Evolutionary conservation across 1,284 basidiomycete species (phyloP), one percentile per base, ranked within the genome.

Genomic region (Boletus sp.): DNA sequence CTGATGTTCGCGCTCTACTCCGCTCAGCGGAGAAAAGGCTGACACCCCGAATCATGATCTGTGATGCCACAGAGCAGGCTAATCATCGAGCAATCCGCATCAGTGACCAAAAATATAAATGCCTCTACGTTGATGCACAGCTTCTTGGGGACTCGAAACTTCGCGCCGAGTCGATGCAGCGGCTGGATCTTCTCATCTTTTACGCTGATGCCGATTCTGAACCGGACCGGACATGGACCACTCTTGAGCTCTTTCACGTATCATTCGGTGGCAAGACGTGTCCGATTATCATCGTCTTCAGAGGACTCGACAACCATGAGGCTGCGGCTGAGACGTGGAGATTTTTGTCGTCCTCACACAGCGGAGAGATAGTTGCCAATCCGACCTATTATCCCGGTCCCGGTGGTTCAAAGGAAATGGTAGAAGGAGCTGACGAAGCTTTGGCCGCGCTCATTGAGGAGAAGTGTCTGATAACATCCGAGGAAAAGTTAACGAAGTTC

Each of bases 101-200:
- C 22, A 42, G 43, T 11, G 44, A 60, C 36, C 61, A 43, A 46
- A 53, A 55, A 43, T 68, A 67, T 37, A 55, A 52, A 42, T 68
- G 51, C 53, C 52, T 62, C 42, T 48, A 56, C 31, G 52, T 66
- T 15, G 41, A 67, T 27, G 33, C 43, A 24, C 51, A 27, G n/a
- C 35, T 56, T 37, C 39, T 35, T 27, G 53, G 56, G 15, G 42
- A 51, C 7, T 20, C 57, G 7, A 59, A 48, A 24, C 51, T 22
- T 39, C 37, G 16, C 24, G 5, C 31, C 4, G 53, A 63, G 47
- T 57, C 41, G 18, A 42, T 33, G 36, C 59, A 45, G 20, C 64
- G 52, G 4, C 56, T 62, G 2, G 67, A 72, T 45, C 68, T 68
- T 41, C 59, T 68, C 22, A 48, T 68, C 53, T 70, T 72, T 46